phyloP scores from a whole-genome alignment of 2,329 filamentous ascomycete species.

The Fusarium setosum region DNA sequence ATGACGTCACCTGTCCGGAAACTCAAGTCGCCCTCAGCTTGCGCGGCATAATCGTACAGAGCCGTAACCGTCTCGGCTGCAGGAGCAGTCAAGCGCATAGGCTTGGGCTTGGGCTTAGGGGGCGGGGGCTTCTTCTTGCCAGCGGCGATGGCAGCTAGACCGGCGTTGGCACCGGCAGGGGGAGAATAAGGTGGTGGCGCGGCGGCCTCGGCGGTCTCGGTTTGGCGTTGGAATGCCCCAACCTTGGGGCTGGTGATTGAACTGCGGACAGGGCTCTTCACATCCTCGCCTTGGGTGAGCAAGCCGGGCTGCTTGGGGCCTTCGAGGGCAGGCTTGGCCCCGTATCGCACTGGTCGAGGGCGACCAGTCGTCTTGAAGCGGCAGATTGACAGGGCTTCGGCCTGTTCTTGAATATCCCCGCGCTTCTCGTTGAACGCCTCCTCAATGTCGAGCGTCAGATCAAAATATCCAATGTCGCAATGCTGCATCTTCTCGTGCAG shows the following conservation, averaged over 20 bases:
- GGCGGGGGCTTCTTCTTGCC: conserved; percentile 77
- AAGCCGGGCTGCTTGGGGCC: conserved; percentile 60
- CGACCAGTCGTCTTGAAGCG: conserved; percentile 92
- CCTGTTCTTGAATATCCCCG: conserved; percentile 84
- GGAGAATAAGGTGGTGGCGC: conserved; percentile 79
- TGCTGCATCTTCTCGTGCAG: conserved; percentile 98
- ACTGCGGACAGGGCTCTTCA: conserved; percentile 35
- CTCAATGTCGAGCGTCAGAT: conserved; percentile 89
- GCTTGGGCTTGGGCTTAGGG: conserved; percentile 77
- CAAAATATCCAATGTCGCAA: conserved; percentile 97
- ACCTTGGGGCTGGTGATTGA: conserved; percentile 42
- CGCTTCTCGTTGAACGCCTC: conserved; percentile 91
- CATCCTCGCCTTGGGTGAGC: conserved; percentile 61
- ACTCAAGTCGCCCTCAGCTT: conserved; percentile 92
- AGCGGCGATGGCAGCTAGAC: conserved; percentile 61
- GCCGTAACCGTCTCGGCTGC: conserved; percentile 85
- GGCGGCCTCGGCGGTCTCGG: conserved; percentile 55
- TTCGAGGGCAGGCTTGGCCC: conserved; percentile 64
- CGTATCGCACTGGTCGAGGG: conserved; percentile 69
- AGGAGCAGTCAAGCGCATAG: conserved; percentile 74
- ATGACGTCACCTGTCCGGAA: conserved; percentile 91
- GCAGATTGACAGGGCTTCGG: conserved; percentile 86
- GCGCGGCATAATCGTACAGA: conserved; percentile 95
- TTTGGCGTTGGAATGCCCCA: conserved; percentile 49
- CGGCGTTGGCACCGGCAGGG: conserved; percentile 51